Conservation (phyloP, 2,329 filamentous ascomycete species). For the Pseudogymnoascus sp. region DNA sequence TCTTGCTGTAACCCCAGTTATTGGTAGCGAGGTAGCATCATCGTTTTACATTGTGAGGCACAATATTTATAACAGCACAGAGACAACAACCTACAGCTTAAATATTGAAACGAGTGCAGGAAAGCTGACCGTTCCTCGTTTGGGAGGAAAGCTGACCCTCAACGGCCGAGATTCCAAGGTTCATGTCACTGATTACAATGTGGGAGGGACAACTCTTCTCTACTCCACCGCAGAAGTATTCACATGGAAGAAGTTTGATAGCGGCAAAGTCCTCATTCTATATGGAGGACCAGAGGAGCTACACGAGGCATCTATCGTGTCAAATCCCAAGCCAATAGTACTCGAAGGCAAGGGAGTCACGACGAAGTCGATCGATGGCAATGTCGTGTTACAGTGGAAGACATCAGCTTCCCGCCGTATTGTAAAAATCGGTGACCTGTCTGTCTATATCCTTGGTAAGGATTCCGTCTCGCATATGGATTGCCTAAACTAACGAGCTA, state of each 20-base stretch:
- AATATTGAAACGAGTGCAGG: conserved; percentile 49
- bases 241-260: conserved; percentile 54
- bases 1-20: conserved; percentile 56
- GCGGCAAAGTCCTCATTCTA: conserved; percentile 50
- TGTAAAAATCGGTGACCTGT: conserved; percentile 33
- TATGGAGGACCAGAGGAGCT: conserved; percentile 52
- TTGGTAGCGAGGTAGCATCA: conserved; percentile 40
- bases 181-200: conserved; percentile 55
- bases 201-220: conserved; percentile 47
- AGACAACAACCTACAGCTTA: conserved; percentile 51
- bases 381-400: conserved; percentile 43
- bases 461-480: conserved; percentile 29
- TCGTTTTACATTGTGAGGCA: conserved; percentile 61
- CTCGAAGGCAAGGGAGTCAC: conserved; percentile 12
- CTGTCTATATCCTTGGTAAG: conserved; percentile 21
- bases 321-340: conserved; percentile 24
- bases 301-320: conserved; percentile 43
- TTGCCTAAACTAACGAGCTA: conserved; percentile 9
- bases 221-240: conserved; percentile 62
- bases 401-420: conserved; percentile 41
- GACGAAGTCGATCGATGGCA: conserved; percentile 31
- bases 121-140: conserved; percentile 47
- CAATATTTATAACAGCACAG: conserved; percentile 48
- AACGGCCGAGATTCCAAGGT: conserved; percentile 57
- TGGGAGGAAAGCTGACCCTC: conserved; percentile 47